Evolutionary conservation across 2,329 filamentous ascomycete genomes (phyloP).

Genomic region (Xylariaceae sp.): DNA sequence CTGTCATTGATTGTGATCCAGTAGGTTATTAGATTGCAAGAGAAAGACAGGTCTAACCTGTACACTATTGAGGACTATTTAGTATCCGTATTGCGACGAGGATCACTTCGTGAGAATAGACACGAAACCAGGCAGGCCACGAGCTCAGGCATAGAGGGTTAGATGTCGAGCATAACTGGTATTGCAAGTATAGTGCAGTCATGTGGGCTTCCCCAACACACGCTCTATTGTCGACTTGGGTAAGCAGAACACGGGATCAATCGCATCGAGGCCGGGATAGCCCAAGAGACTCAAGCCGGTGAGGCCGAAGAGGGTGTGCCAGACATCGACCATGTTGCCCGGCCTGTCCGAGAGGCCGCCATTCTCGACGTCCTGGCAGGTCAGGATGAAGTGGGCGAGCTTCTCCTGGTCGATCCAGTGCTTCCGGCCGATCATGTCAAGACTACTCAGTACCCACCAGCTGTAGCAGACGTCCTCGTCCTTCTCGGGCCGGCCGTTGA

Average conservation of each 20-base stretch:
- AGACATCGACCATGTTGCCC: constrained; percentile 93
- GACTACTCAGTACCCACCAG: constrained; percentile 94
- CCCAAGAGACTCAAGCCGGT: constrained; percentile 80
- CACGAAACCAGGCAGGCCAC: no score
- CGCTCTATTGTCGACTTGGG: constrained; percentile 59
- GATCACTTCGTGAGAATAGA: no score
- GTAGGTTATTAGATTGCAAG: constrained; percentile 66
- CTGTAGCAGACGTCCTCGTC: constrained; percentile 96
- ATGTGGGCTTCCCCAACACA: constrained; percentile 38
- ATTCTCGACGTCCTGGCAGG: constrained; percentile 75
- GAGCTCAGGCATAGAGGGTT: no score
- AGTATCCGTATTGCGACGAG: no score
- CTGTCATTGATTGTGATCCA: constrained; percentile 41
- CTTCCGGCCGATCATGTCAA: constrained; percentile 78
- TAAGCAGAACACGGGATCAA: constrained; percentile 86
- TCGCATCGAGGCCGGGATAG: constrained; percentile 66
- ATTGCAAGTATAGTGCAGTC: constrained; percentile 7
- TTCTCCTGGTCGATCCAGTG: constrained; percentile 90
- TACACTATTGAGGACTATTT: no score
- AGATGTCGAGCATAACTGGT: background rate
- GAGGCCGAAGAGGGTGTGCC: constrained; percentile 86
- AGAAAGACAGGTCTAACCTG: constrained; percentile 28
- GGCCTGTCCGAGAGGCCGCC: constrained; percentile 88
- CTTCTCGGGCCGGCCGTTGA: constrained; percentile 95
- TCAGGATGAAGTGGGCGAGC: constrained; percentile 73